phyloP scores from a whole-genome alignment of 2,329 filamentous ascomycete species.

The Colletotrichum tropicicola region DNA sequence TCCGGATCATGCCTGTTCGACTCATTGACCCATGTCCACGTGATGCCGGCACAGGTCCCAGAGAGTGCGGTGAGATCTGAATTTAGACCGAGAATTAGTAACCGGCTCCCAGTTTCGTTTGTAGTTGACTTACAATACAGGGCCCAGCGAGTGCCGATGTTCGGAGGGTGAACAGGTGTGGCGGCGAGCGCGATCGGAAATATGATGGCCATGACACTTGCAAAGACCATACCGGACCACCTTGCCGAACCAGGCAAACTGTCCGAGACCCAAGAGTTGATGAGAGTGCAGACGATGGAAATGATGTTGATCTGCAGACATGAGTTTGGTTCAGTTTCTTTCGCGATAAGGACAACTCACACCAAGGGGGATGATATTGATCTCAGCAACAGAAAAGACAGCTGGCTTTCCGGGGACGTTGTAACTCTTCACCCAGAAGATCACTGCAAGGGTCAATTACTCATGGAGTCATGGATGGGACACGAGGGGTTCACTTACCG shows the following conservation, averaged over 20 bases:
- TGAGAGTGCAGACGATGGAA: constrained; percentile 33
- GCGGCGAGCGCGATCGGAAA: constrained; percentile 35
- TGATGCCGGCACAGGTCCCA: constrained; percentile 34
- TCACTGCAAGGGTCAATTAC: constrained; percentile 33
- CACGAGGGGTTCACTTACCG: constrained; percentile 23
- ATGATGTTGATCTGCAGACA: constrained; percentile 34
- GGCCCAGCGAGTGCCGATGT: constrained; percentile 33
- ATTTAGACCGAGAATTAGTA: neutral
- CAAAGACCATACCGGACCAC: constrained; percentile 39
- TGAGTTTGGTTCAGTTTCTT: neutral
- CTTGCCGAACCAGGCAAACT: constrained; percentile 34
- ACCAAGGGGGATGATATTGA: constrained; percentile 39
- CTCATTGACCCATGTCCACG: constrained; percentile 39
- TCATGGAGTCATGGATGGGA: neutral
- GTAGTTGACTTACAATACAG: constrained; percentile 36
- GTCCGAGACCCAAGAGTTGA: constrained; percentile 37
- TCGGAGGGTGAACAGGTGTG: constrained; percentile 35
- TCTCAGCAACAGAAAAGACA: constrained; percentile 35
- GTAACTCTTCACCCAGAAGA: constrained; percentile 40
- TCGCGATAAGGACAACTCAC: constrained; percentile 21
- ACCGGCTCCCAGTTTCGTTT: too few relatives aligned
- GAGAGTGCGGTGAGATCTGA: constrained; percentile 34
- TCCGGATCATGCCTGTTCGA: constrained; percentile 36
- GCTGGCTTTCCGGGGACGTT: constrained; percentile 33
- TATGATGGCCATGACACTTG: constrained; percentile 34